phyloP scores from a whole-genome alignment of 2,329 filamentous ascomycete species.

The Chaetomiaceae sp. region DNA sequence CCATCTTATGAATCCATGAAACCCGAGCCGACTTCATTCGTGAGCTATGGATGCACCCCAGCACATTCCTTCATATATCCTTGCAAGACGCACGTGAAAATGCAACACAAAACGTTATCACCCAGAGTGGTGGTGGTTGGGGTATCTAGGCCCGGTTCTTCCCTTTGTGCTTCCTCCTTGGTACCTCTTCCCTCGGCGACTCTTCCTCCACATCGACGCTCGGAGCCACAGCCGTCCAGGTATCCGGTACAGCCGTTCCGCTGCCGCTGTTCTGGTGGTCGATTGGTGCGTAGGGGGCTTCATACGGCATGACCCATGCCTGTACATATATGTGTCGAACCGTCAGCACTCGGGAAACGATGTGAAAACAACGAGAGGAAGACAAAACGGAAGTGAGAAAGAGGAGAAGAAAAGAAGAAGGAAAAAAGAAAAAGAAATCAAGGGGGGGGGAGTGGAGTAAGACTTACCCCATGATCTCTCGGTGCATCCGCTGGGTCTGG shows the following conservation, averaged over 20 bases:
- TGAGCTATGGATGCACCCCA: no score
- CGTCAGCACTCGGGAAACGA: neutral
- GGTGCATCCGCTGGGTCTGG: neutral
- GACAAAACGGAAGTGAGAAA: no score
- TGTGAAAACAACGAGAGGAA: no score
- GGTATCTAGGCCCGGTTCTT: conserved; percentile 7
- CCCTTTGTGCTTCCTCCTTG: conserved; percentile 11
- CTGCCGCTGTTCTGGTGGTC: conserved; percentile 11
- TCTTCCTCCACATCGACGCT: conserved; percentile 1
- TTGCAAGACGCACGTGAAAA: no score
- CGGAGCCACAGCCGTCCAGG: conserved; percentile 12
- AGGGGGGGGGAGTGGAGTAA: no score
- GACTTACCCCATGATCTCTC: conserved; percentile 11
- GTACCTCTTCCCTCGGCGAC: neutral
- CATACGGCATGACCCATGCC: conserved; percentile 18
- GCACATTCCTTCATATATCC: no score
- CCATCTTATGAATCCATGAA: no score
- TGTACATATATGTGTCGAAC: no score
- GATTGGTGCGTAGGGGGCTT: conserved; percentile 11
- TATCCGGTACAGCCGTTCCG: conserved; percentile 18
- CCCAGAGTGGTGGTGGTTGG: neutral
- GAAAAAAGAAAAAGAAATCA: no score
- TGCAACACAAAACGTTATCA: no score
- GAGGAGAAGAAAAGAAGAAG: no score
- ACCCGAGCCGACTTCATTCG: no score